Evolutionary conservation across 106 monocot species (phyloP).

Genomic region (Apostasia ramifera): DNA sequence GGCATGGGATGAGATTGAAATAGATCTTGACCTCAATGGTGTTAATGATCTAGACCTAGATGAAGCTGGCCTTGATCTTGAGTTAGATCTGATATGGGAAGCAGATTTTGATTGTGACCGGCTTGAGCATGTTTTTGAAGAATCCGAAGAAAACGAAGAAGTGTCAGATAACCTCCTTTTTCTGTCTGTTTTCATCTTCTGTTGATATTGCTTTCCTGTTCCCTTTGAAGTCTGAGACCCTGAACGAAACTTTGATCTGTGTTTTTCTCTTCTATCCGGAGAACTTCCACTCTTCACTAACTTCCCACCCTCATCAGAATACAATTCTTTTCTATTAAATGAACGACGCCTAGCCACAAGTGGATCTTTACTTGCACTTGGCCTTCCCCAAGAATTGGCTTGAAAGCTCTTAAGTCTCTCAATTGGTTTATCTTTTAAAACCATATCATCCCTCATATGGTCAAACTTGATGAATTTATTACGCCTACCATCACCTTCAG

Average conservation of each 20-base stretch:
- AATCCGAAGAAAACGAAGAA: slow-evolving; percentile 33
- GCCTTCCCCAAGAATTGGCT: slow-evolving; percentile 21
- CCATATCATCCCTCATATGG: slow-evolving; percentile 21
- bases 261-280: slow-evolving; percentile 20
- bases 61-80: slow-evolving; percentile 29
- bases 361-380: slow-evolving; percentile 12
- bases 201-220: slow-evolving; percentile 9
- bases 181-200: slow-evolving; percentile 7
- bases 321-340: slow-evolving; percentile 13
- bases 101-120: slow-evolving; percentile 17
- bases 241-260: slow-evolving; percentile 6
- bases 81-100: slow-evolving; percentile 20
- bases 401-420: slow-evolving; percentile 24
- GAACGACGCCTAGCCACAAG: slow-evolving; percentile 5
- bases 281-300: slow-evolving; percentile 8
- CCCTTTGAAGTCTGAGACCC: slow-evolving; percentile 20
- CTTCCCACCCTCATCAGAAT: slow-evolving; percentile 16
- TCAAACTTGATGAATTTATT: slow-evolving; percentile 26
- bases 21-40: slow-evolving; percentile 29
- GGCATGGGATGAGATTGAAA: slow-evolving; percentile 17
- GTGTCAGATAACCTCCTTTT: slow-evolving; percentile 30
- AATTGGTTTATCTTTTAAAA: slow-evolving; percentile 16
- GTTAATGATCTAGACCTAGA: slow-evolving; percentile 14
- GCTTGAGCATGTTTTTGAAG: slow-evolving; percentile 25
- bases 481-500: slow-evolving; percentile 17